Base-by-base conservation (phyloP, 2,329 filamentous ascomycete genomes). In the Zarea fungicola region DNA sequence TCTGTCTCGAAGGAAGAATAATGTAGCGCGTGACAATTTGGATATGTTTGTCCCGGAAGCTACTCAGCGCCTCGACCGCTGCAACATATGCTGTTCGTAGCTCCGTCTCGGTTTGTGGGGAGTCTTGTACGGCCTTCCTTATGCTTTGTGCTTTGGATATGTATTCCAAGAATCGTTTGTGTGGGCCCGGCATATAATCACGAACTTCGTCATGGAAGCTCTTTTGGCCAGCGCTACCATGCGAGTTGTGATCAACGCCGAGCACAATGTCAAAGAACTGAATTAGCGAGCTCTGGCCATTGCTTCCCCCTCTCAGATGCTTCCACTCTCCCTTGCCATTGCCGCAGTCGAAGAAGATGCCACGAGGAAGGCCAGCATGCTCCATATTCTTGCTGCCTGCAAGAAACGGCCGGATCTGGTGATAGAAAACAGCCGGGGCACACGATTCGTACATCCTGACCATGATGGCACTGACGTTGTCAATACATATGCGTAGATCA, bases 381-480 rank as follows among this genome's bases (percentile, higher is more conserved):
- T 75, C 80, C 91, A 96, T 96, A 65, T 95, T 95, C 69, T 90
- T 95, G 65, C 87, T 91, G 3, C 92, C 92, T 0, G 92, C 90
- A 2, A 96, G 74, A 64, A 89, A 95, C 0, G 92, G 92, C 3
- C 92, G 78, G 55, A 97, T 92, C 35, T 82, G 78, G 66, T 95
- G 83, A 66, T 95, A 96, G 67, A 96, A 97, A 3, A 90, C 80
- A 60, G 86, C 81, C 0, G 91, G 89, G 52, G 92, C 84, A 63
- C 91, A 96, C 54, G 81, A 81, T 60, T 96, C 91, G 61, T 95
- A 86, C 90, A 96, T 95, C 37, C 88, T 78, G 52, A 85, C 77
- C 1, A 96, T 71, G 1, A 96, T 63, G 0, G 64, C 65, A 8
- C 80, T 82, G 1, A 95, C 75, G 45, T 84, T 80, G 40, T 84